Evolutionary conservation across 208 protist species (phyloP).

Genomic region (Acanthamoeba lenticulata): DNA sequence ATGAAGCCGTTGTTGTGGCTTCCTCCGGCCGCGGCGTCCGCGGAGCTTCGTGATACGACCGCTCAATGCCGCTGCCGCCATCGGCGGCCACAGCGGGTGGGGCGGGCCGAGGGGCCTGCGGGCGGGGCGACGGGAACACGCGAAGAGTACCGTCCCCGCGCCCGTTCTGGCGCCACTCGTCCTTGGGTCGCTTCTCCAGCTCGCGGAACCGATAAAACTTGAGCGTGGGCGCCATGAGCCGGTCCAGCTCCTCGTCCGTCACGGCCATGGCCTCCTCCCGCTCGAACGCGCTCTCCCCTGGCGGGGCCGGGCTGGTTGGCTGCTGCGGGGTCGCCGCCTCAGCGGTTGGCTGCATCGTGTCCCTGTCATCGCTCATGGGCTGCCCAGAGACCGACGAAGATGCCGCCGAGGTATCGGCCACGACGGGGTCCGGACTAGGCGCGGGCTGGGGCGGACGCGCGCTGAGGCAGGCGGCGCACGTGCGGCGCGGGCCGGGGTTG

Average conservation of each 20-base stretch:
- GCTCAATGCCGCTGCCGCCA: no score
- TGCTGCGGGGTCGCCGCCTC: no score
- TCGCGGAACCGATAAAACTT: constrained; percentile 44
- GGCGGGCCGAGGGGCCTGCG: no score
- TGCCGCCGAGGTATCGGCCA: not conserved
- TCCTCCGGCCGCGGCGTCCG: no score
- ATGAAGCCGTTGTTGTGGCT: no score
- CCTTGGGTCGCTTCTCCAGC: constrained; percentile 9
- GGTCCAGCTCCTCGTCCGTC: constrained; percentile 1
- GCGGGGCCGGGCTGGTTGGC: no score
- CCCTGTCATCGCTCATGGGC: not conserved
- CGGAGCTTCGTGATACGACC: no score
- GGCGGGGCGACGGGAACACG: not conserved
- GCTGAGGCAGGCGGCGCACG: not conserved
- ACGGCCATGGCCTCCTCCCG: not conserved
- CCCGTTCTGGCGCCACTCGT: not conserved
- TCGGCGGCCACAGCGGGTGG: no score
- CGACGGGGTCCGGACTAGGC: not conserved
- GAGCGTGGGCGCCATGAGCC: not conserved
- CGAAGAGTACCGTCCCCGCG: not conserved
- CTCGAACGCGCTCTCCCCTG: not conserved
- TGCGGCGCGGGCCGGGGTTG: not conserved
- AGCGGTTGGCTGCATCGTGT: not conserved
- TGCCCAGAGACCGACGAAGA: not conserved
- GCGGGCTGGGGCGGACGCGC: not conserved